A percentile compares a stretch with the other conserved stretches of the same genome.
Conservation (phyloP, 495 filamentous ascomycete genomes). For the Friedmanniomyces endolithicus region DNA sequence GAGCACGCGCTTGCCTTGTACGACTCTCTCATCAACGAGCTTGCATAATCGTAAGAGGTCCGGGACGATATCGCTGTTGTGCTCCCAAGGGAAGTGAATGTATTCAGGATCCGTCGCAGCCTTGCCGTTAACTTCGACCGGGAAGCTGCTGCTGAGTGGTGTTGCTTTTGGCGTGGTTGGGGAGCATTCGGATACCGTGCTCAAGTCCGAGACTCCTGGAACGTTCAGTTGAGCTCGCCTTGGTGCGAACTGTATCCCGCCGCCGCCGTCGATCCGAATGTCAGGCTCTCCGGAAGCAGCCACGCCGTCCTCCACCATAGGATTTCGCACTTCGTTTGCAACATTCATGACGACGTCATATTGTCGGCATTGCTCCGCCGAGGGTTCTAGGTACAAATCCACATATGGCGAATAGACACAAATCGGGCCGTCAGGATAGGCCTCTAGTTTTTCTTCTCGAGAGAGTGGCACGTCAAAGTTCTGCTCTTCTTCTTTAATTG, state of each 20-base stretch:
- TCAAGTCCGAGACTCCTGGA: conserved; percentile 15
- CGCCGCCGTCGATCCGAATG: conserved; percentile 25
- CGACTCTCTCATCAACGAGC: conserved; percentile 65
- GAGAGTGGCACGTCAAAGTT: conserved; percentile 61
- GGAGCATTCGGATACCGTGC: conserved; percentile 16
- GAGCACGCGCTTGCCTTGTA: conserved; percentile 72
- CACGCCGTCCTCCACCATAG: conserved; percentile 40
- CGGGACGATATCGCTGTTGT: conserved; percentile 87
- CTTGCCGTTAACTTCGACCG: conserved; percentile 21
- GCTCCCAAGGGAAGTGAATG: conserved; percentile 92
- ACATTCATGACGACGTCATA: conserved; percentile 96
- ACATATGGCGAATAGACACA: conserved; percentile 89
- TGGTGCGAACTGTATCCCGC: conserved; percentile 25
- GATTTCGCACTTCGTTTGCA: conserved; percentile 84
- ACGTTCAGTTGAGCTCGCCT: conserved; percentile 6
- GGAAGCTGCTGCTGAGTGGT: conserved; percentile 8
- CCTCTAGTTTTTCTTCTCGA: conserved; percentile 71
- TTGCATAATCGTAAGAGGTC: conserved; percentile 79
- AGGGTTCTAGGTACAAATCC: conserved; percentile 83
- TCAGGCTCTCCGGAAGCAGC: conserved; percentile 12
- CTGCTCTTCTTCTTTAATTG: conserved; percentile 51
- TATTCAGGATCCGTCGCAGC: conserved; percentile 60
- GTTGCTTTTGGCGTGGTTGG: conserved; percentile 33
- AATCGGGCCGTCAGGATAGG: conserved; percentile 85
- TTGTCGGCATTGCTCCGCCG: conserved; percentile 63